Percentiles rank a stretch among this genome's conserved stretches.
Conservation (phyloP, 2,329 filamentous ascomycete species). For the Ilyonectria robusta region DNA sequence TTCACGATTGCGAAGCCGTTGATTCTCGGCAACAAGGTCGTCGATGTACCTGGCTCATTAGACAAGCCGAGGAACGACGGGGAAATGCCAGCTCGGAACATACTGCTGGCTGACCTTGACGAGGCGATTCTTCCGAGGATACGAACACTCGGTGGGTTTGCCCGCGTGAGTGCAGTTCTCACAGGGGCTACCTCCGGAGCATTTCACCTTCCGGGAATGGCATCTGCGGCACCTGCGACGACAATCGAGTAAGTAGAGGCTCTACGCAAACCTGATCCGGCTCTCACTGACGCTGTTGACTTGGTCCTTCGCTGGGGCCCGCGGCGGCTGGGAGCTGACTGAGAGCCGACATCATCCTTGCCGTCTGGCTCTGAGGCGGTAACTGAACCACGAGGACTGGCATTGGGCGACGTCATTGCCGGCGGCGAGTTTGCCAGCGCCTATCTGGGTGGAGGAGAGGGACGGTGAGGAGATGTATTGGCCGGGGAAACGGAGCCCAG, state of each 20-base stretch:
- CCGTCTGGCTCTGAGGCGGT: conserved; percentile 40
- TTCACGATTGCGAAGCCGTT: conserved; percentile 44
- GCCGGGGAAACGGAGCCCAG: conserved; percentile 16
- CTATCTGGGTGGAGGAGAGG: conserved; percentile 7
- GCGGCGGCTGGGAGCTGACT: conserved; percentile 26
- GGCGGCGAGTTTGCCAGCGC: conserved; percentile 22
- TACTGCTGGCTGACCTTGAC: conserved; percentile 53
- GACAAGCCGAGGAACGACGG: not conserved
- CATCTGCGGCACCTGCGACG: conserved; percentile 49
- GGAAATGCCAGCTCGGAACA: not conserved
- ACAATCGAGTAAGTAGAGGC: not conserved
- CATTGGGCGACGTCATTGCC: conserved; percentile 34
- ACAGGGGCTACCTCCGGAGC: conserved; percentile 53
- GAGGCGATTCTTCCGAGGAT: conserved; percentile 51
- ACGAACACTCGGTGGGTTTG: conserved; percentile 50
- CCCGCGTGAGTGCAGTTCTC: conserved; percentile 50
- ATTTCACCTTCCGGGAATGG: conserved; percentile 53
- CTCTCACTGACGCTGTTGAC: conserved; percentile 42
- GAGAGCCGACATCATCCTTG: conserved; percentile 37
- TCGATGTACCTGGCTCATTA: conserved; percentile 50
- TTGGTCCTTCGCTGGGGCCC: conserved; percentile 44
- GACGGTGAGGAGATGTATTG: conserved; percentile 10
- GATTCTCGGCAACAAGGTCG: conserved; percentile 52
- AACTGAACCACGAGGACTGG: conserved; percentile 28
- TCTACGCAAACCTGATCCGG: not conserved